phyloP scores from a whole-genome alignment of 352 stramenopile species.

The Phytopythium aichiense region DNA sequence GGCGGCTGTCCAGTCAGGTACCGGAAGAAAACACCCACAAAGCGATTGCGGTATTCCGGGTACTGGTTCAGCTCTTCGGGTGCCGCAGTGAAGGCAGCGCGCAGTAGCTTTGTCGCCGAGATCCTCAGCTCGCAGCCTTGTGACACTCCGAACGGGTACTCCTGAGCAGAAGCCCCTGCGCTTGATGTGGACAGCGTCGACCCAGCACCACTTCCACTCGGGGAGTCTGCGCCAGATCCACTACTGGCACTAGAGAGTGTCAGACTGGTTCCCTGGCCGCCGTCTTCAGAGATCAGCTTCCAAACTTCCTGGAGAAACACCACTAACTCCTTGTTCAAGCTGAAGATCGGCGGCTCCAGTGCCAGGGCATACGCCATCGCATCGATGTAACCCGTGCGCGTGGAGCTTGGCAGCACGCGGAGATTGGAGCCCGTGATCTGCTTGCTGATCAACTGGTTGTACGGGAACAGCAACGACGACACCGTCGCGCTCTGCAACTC shows the following conservation, averaged over 20 bases:
- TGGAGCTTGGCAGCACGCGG: conserved; percentile 60
- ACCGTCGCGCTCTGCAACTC: conserved; percentile 48
- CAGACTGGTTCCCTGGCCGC: conserved; percentile 4
- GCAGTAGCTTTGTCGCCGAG: conserved; percentile 83
- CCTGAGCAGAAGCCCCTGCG: conserved; percentile 55
- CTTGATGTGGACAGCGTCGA: conserved; percentile 16
- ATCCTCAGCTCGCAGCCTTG: conserved; percentile 82
- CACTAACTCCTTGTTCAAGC: conserved; percentile 83
- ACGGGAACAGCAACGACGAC: conserved; percentile 73
- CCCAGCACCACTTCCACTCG: conserved; percentile 1
- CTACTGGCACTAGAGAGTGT: conserved; percentile 14
- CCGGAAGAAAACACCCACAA: conserved; percentile 88
- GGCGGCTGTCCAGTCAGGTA: conserved; percentile 86
- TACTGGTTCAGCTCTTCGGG: conserved; percentile 83
- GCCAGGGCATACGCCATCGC: conserved; percentile 78
- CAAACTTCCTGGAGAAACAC: conserved; percentile 85
- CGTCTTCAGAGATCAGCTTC: conserved; percentile 77
- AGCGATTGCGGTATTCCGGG: conserved; percentile 81
- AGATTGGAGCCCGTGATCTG: conserved; percentile 81
- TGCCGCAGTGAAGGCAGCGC: conserved; percentile 78
- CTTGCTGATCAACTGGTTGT: conserved; percentile 83
- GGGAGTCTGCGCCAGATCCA: conserved; percentile 17
- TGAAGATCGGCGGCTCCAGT: conserved; percentile 75
- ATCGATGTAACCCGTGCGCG: conserved; percentile 79
- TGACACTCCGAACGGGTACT: conserved; percentile 85